phyloP scores from a whole-genome alignment of 2,329 filamentous ascomycete genomes.

The Coleophoma cylindrospora region DNA sequence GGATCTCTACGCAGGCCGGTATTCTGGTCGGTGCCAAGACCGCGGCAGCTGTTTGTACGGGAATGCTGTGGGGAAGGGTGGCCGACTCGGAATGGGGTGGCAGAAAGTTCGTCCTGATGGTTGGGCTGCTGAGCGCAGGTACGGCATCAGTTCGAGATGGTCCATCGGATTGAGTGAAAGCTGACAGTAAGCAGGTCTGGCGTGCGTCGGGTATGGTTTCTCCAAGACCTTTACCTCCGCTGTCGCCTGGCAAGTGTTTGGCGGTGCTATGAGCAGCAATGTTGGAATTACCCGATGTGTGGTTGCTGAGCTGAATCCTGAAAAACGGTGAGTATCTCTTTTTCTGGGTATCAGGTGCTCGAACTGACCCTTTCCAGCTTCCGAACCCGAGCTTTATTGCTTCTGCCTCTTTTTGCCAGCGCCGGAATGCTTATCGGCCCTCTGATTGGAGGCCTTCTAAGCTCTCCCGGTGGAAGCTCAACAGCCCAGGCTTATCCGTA shows the following conservation, averaged over 20 bases:
- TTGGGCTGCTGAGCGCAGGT: slow-evolving; percentile 58
- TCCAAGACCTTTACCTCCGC: slow-evolving; percentile 52
- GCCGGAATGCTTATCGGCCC: slow-evolving; percentile 42
- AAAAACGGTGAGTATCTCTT: slow-evolving; percentile 46
- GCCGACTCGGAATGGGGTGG: slow-evolving; percentile 49
- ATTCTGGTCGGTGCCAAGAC: slow-evolving; percentile 60
- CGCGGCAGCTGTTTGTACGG: slow-evolving; percentile 61
- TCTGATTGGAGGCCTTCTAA: slow-evolving; percentile 35
- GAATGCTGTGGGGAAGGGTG: slow-evolving; percentile 60
- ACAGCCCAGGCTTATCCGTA: slow-evolving; percentile 33
- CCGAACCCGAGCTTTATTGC: slow-evolving; percentile 32
- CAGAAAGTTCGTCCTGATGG: slow-evolving; percentile 54
- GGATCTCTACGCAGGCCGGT: slow-evolving; percentile 61
- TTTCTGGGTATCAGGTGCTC: neutral
- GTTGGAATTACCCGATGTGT: slow-evolving; percentile 64
- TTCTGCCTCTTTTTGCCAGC: slow-evolving; percentile 61
- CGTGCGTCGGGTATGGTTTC: slow-evolving; percentile 63
- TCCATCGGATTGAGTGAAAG: neutral
- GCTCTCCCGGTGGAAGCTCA: slow-evolving; percentile 25
- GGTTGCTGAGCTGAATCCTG: slow-evolving; percentile 63
- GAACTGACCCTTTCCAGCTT: slow-evolving; percentile 35
- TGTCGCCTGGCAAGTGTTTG: slow-evolving; percentile 51
- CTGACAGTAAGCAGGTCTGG: slow-evolving; percentile 40
- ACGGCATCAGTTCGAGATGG: neutral
- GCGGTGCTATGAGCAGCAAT: slow-evolving; percentile 64